phyloP scores from a whole-genome alignment of 139 green algal species.

The Desmodesmus armatus region DNA sequence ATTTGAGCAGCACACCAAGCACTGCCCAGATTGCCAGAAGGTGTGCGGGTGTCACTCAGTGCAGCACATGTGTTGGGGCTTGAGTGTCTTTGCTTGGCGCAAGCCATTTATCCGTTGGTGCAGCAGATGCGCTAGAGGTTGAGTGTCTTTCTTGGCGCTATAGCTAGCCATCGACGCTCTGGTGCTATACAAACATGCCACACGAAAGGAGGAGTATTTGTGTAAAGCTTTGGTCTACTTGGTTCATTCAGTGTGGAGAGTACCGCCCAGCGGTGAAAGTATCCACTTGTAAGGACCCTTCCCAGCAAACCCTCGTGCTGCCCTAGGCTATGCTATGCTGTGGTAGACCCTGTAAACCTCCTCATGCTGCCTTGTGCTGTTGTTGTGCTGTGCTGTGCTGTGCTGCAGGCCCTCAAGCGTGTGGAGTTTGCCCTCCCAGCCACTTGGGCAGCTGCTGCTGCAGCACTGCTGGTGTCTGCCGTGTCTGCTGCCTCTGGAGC shows the following conservation, averaged over 20 bases:
- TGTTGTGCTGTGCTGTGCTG: not conserved
- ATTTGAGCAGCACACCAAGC: conserved; percentile 53
- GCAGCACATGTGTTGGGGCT: not conserved
- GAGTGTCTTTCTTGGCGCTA: not conserved
- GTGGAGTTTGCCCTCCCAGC: conserved; percentile 34
- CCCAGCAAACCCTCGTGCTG: not conserved
- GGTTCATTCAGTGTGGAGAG: no score
- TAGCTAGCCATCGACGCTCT: no score
- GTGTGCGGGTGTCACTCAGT: no score
- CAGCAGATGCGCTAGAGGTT: not conserved
- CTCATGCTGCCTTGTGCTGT: not conserved
- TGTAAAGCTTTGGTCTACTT: no score
- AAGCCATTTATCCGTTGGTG: no score
- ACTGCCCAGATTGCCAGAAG: conserved; percentile 53
- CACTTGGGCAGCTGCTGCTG: conserved; percentile 11
- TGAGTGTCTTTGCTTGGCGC: not conserved
- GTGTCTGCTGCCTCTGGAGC: conserved; percentile 23
- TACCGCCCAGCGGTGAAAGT: no score
- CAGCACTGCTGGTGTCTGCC: conserved; percentile 20
- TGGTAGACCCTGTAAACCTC: no score
- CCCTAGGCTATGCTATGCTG: not conserved
- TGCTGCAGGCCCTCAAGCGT: conserved; percentile 13
- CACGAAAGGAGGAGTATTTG: no score
- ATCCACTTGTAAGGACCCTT: not conserved
- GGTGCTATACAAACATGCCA: no score